These are phyloP conservation scores for Aeschynomene evenia DNA, from an alignment of 306 rosid species.

Conservation along the genomic window DNA sequence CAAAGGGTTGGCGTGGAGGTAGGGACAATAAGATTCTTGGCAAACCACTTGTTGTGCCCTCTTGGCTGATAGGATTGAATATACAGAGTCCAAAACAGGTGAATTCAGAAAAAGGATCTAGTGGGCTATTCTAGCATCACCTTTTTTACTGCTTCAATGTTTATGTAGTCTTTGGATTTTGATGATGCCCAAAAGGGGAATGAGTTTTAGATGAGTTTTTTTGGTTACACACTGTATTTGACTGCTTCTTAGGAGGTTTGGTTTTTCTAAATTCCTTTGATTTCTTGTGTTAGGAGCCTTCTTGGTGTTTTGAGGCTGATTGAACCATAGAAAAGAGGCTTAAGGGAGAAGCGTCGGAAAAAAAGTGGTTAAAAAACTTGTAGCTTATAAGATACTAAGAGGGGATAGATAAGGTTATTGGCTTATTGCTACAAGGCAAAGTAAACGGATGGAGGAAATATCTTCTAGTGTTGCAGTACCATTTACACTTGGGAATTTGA, in stretches of 20 bases:
- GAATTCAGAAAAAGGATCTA: slow-evolving; percentile 29
- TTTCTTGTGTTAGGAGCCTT: slow-evolving; percentile 36
- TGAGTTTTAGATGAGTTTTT: slow-evolving; percentile 10
- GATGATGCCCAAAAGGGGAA: slow-evolving; percentile 11
- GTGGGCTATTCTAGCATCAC: slow-evolving; percentile 25
- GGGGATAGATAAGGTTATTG: no score
- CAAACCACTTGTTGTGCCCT: slow-evolving; percentile 8
- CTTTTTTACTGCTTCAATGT: slow-evolving; percentile 13
- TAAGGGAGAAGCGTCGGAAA: slow-evolving; percentile 23
- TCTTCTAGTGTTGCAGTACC: slow-evolving; percentile 66
- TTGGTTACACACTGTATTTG: slow-evolving; percentile 26
- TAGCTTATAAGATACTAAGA: slow-evolving; percentile 31
- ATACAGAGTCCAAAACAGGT: slow-evolving; percentile 26
- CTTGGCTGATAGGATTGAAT: slow-evolving; percentile 15
- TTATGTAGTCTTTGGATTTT: background rate
- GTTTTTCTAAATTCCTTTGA: slow-evolving; percentile 10
- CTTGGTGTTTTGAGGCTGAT: slow-evolving; percentile 33
- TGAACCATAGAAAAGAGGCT: slow-evolving; percentile 40
- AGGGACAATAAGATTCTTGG: slow-evolving; percentile 28
- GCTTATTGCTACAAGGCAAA: slow-evolving; percentile 42
- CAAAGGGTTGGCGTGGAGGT: slow-evolving; percentile 35
- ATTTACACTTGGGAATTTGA: slow-evolving; percentile 58
- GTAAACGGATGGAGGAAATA: slow-evolving; percentile 57
- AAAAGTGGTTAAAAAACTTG: slow-evolving; percentile 25
- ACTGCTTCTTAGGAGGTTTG: slow-evolving; percentile 25